These are phyloP conservation scores for Cercospora zeina DNA, from an alignment of 2,329 filamentous ascomycete genomes.

Conservation along the genomic window DNA sequence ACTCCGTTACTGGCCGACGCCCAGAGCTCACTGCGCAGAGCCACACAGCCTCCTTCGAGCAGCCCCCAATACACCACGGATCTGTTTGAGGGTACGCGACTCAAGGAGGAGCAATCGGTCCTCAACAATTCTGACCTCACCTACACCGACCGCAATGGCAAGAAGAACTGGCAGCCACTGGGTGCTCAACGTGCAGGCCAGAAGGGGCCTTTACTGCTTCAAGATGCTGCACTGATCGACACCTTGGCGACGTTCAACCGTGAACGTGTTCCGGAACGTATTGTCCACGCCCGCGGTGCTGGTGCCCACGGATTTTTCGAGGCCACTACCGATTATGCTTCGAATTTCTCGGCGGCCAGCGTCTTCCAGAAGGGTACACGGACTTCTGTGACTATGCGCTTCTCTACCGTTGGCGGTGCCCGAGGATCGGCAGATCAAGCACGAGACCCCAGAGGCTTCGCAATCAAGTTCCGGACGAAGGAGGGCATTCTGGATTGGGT, in stretches of 20 bases:
- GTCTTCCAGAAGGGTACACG: conserved; percentile 67
- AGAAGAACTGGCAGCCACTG: conserved; percentile 36
- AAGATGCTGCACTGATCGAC: conserved; percentile 67
- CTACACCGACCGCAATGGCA: conserved; percentile 37
- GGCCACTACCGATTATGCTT: conserved; percentile 51
- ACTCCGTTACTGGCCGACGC: conserved; percentile 21
- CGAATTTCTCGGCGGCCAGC: conserved; percentile 49
- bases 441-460: conserved; percentile 52
- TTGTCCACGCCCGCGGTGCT: conserved; percentile 65
- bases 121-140: conserved; percentile 37
- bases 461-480: conserved; percentile 53
- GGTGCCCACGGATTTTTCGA: conserved; percentile 58
- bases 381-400: conserved; percentile 69
- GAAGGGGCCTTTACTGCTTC: conserved; percentile 61
- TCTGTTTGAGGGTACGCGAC: conserved; percentile 34
- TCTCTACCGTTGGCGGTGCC: conserved; percentile 79
- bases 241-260: conserved; percentile 68
- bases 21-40: conserved; percentile 23
- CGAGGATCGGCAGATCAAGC: conserved; percentile 65
- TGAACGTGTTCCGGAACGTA: conserved; percentile 65
- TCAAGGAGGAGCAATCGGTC: conserved; percentile 30
- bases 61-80: conserved; percentile 30
- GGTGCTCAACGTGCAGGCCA: conserved; percentile 51
- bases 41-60: conserved; percentile 18
- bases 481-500: conserved; percentile 42